Evolutionary conservation across 352 stramenopile species (phyloP), one percentile per base, ranked within the genome.

Genomic region (Globisporangium iwayamae): DNA sequence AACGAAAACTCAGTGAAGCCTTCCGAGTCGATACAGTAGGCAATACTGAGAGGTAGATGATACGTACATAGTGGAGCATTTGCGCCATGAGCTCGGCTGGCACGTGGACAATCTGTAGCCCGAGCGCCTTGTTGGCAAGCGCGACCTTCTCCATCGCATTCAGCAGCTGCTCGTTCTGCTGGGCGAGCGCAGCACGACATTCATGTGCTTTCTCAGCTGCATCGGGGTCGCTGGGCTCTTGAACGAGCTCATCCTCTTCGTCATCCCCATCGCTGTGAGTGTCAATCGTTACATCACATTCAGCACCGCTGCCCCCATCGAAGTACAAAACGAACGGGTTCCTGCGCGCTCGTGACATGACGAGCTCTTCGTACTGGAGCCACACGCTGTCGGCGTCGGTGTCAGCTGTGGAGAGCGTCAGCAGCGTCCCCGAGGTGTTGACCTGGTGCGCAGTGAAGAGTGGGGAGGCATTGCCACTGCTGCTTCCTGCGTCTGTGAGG

Each of bases 31-130:
- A 9, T 34, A 9, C 48, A 38, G 14, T 25, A 63, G 1, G 14
- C 22, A 46, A 48, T 48, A 28, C 4, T 36, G 32, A 30, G 10
- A 28, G 41, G 6, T 1, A 36, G 32, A 47, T 45, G 16, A 1
- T 1, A 69, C 75, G 55, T 66, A 83, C 75, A 60, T 81, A 83
- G 56, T 58, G 53, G 28, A 73, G 59, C 56, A 75, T 63, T n/a
- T 69, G 38, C 20, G 68, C 61, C 61, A 68, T 68, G 28, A 60
- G 20, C 1, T 72, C 59, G 11, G 60, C 45, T 45, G 73, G 61
- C 11, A 79, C 57, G 38, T 61, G 63, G 11, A 81, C 65, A 46
- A 83, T 60, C 3, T 61, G 68, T 0, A 59, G 60, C 4, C 18
- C 25, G 1, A 41, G 47, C 14, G 22, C 38, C 14, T 20, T 22